Base-by-base conservation (phyloP, 371 early-diverging fungal species). In the Apophysomyces sp. region DNA sequence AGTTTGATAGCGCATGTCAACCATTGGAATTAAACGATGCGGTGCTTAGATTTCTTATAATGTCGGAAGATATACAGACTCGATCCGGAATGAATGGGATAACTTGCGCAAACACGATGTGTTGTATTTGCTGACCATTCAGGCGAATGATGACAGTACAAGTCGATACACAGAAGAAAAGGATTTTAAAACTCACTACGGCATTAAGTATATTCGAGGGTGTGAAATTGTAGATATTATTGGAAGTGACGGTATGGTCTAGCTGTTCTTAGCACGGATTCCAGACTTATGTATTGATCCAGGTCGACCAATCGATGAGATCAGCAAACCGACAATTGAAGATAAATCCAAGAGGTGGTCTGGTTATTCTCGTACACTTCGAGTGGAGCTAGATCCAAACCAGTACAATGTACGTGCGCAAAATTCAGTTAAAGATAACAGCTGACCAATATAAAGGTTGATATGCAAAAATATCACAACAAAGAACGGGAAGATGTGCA, bases 71-170 rank as follows among this genome's bases (percentile, higher is more conserved):
- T 94, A 87, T 61, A 77, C 87, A 0, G 86, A 90, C 12, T 76
- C 84, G 0, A 87, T 96, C 31, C 84, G 87, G 30, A 73, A 73
- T 6, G 98, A 97, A 73, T 98, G 98, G 98, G 92, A 93, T 60
- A 66, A 78, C n/a, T 73, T 98, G 18, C 81, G 90, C 7, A 86
- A 84, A 29, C 91, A 89, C 53, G 97, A 96, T 67, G 86, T 92
- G 9, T 66, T 97, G 51, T 90, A 96, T 65, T 71, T 97, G 34
- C 54, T 94, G 32, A 73, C 85, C 1, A 85, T 95, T 24, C 78
- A 83, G 59, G 85, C 90, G n/a, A 82, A 84, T 15, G 87, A 86
- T 18, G 67, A 75, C 2, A 79, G 80, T 0, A 66, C 71, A 0
- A 72, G 76, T 40, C 67, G 68, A 58, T 69, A 81, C 52, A 67